Evolutionary conservation across 2,329 filamentous ascomycete genomes (phyloP).

Genomic region (Karstenula rhodostoma): DNA sequence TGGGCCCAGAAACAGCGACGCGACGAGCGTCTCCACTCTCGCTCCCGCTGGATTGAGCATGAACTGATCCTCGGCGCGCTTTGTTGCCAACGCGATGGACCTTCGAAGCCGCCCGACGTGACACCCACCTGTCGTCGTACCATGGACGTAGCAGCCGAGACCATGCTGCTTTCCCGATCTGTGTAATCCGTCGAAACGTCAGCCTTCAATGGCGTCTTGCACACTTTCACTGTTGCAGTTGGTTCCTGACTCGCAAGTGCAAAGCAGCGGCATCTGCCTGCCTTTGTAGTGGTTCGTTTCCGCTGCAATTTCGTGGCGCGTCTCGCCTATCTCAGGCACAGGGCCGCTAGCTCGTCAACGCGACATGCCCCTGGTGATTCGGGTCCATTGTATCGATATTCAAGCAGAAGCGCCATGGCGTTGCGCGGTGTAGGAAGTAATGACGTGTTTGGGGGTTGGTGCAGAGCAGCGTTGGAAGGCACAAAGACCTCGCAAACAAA

Average conservation of each 20-base stretch:
- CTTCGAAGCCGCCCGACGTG: not conserved
- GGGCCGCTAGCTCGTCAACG: not conserved
- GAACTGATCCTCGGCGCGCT: slow-evolving; percentile 2
- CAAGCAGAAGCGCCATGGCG: not conserved
- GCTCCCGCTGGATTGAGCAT: not conserved
- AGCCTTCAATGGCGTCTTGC: not conserved
- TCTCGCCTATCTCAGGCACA: slow-evolving; percentile 5
- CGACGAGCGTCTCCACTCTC: slow-evolving; percentile 4
- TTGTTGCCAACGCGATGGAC: not conserved
- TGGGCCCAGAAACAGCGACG: slow-evolving; percentile 6
- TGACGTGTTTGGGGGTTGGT: not conserved
- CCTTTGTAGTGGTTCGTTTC: not conserved
- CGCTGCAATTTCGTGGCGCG: slow-evolving; percentile 9
- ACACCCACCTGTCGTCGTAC: slow-evolving; percentile 5
- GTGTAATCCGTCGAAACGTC: slow-evolving; percentile 12
- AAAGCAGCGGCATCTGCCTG: not conserved
- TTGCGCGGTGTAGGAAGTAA: not conserved
- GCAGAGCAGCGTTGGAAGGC: too few species aligned
- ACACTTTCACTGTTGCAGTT: not conserved
- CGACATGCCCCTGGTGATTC: not conserved
- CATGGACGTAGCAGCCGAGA: slow-evolving; percentile 5
- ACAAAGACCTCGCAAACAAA: not conserved
- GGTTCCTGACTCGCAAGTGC: slow-evolving; percentile 4
- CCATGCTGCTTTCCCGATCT: slow-evolving; percentile 13
- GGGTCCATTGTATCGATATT: not conserved